phyloP scores from a whole-genome alignment of 148 eudicot species.

The Vaccinium darrowii region DNA sequence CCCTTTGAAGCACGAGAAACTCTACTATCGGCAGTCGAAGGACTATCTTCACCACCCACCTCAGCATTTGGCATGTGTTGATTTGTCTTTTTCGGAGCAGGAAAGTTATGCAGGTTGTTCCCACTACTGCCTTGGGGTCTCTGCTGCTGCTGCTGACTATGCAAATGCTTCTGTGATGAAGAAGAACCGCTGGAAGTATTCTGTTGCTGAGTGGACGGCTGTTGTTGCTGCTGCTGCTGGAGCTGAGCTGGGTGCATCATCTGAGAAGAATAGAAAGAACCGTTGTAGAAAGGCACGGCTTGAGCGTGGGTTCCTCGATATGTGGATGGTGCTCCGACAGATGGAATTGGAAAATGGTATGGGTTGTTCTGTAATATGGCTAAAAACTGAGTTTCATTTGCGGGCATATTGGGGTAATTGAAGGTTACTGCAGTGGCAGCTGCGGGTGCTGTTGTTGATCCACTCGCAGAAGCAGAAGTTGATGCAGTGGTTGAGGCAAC shows the following conservation, averaged over 20 bases:
- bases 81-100: slow-evolving; percentile 40
- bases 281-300: slow-evolving; percentile 72
- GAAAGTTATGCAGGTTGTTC: slow-evolving; percentile 48
- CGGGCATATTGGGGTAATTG: slow-evolving; percentile 74
- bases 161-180: slow-evolving; percentile 83
- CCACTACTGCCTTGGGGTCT: slow-evolving; percentile 51
- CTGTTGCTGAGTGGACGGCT: slow-evolving; percentile 44
- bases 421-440: slow-evolving; percentile 68
- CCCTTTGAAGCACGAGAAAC: slow-evolving; percentile 53
- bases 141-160: slow-evolving; percentile 66
- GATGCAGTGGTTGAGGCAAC: slow-evolving; percentile 36
- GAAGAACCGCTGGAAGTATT: slow-evolving; percentile 60
- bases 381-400: too few species aligned
- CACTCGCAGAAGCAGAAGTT: slow-evolving; percentile 37
- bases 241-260: slow-evolving; percentile 87
- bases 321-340: slow-evolving; percentile 67
- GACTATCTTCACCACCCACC: slow-evolving; percentile 70
- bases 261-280: slow-evolving; percentile 82
- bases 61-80: slow-evolving; percentile 34
- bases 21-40: slow-evolving; percentile 75
- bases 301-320: slow-evolving; percentile 74
- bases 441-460: slow-evolving; percentile 38
- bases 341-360: slow-evolving; percentile 71
- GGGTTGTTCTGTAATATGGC: slow-evolving; percentile 61
- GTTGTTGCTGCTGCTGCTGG: slow-evolving; percentile 56